A percentile compares a stretch with the other conserved stretches of the same genome.
Conservation (phyloP, 768 basidiomycete species). For the Cystofilobasidium capitatum region DNA sequence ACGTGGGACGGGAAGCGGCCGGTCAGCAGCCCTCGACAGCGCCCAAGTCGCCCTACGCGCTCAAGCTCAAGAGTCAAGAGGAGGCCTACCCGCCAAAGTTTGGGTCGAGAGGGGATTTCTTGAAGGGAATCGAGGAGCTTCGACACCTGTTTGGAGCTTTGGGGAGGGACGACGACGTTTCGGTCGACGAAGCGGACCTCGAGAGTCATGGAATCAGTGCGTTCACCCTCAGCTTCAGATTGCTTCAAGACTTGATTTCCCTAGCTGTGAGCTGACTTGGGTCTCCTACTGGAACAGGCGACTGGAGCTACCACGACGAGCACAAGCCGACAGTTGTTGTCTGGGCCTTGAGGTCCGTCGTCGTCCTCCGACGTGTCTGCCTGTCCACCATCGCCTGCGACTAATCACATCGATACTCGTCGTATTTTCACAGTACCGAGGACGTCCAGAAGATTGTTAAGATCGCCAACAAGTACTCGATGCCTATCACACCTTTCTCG, state of each 20-base stretch:
- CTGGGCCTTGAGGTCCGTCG: slow-evolving; percentile 17
- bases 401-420: background rate
- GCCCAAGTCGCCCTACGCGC: background rate
- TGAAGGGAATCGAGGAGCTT: slow-evolving; percentile 49
- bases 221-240: background rate
- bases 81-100: slow-evolving; percentile 20
- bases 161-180: slow-evolving; percentile 48
- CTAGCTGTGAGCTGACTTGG: background rate
- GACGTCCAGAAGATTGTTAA: slow-evolving; percentile 52
- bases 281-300: background rate
- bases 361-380: background rate
- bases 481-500: slow-evolving; percentile 72
- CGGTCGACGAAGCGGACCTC: slow-evolving; percentile 33
- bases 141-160: slow-evolving; percentile 41
- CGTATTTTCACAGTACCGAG: slow-evolving; percentile 2
- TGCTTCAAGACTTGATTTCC: background rate
- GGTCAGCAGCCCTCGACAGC: background rate
- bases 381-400: background rate
- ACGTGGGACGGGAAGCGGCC: background rate
- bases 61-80: background rate
- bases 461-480: slow-evolving; percentile 58
- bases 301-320: slow-evolving; percentile 53
- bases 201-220: slow-evolving; percentile 54
- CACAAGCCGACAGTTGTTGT: slow-evolving; percentile 51
- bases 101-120: slow-evolving; percentile 43